Evolutionary conservation across 2,329 filamentous ascomycete species (phyloP), one percentile per base, ranked within the genome.

Genomic region (Epichloe festucae): DNA sequence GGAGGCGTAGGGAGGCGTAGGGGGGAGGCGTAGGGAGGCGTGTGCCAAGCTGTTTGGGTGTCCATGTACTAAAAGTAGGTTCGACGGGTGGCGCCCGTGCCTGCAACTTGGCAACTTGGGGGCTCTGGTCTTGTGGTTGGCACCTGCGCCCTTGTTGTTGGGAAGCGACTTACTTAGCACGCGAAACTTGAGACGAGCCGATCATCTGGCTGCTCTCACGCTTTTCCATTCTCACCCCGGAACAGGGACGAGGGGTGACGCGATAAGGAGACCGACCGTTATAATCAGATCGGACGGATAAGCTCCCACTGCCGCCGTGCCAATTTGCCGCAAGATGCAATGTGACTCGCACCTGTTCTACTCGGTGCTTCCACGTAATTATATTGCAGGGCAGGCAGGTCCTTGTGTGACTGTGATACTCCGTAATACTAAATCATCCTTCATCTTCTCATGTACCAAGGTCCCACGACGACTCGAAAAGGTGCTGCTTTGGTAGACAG

Each of bases 81-180:
- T 31, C 12, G 39, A 43, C 48, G 27, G 48, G 39, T 49, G 39
- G 40, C 14, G 40, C 27, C 48, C 47, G 47, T 49, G 47, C 46
- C 46, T 40, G 23, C 23, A 27, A 27, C 23, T 27, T 27, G 23
- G 17, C 10, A 34, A 15, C 17, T 23, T 39, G 36, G 36, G 21
- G 21, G 21, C 6, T 23, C 23, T 23, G 23, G 23, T 6, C 23
- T 7, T 27, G 27, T 31, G 27, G 8, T 31, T 31, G 8, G 27
- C 8, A 31, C 27, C 27, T 31, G 27, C 27, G 27, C 8, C 27
- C 27, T 31, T 27, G 23, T 27, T 27, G 23, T 27, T 31, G 27
- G 27, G 27, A 31, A 31, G 27, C 27, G 27, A 31, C 19, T 19
- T 19, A 19, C 27, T 10, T 10, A 31, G 27, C 27, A 31, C 27